Conservation (phyloP, 192 early-diverging fungal species). For the Coemansia sp. region DNA sequence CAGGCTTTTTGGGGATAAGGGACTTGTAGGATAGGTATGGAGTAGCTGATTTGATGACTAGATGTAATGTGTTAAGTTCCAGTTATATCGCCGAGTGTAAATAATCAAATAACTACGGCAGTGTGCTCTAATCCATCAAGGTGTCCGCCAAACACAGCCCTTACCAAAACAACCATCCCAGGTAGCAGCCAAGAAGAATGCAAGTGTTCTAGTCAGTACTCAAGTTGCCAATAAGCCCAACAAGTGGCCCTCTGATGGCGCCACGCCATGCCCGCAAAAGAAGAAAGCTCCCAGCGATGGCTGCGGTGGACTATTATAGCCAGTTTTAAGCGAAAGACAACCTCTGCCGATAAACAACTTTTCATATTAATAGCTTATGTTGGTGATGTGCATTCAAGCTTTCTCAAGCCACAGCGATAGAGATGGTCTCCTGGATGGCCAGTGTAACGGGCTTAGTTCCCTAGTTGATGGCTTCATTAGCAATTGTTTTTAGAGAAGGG, state of each 20-base stretch:
- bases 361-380: background rate
- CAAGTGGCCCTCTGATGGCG: background rate
- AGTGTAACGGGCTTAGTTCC: too few species aligned
- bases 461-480: too few species aligned
- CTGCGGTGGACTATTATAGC: background rate
- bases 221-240: background rate
- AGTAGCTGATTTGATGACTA: too few species aligned
- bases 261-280: background rate
- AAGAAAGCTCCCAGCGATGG: background rate
- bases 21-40: too few species aligned
- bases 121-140: background rate
- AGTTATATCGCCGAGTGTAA: too few species aligned
- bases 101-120: too few species aligned
- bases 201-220: background rate
- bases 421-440: too few species aligned
- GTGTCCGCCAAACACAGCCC: background rate
- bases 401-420: too few species aligned
- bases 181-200: background rate
- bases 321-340: background rate
- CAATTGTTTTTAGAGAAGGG: too few species aligned
- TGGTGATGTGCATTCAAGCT: too few species aligned
- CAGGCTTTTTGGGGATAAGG: too few species aligned
- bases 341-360: background rate
- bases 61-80: too few species aligned
- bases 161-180: background rate